Conservation (phyloP, 768 basidiomycete species). For the Dioszegia crocea region DNA sequence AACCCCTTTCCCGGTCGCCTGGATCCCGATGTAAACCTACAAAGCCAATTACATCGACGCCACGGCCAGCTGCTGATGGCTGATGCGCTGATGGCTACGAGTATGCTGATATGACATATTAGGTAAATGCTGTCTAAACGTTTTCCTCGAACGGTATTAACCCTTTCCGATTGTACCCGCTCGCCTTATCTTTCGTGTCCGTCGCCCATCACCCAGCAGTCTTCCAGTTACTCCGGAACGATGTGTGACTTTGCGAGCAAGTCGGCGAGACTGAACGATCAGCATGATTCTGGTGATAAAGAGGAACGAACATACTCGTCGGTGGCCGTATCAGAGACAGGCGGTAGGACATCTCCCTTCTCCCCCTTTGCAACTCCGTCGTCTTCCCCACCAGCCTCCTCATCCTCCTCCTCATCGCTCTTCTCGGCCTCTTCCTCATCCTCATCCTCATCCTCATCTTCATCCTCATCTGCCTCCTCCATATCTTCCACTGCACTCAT, state of each 20-base stretch:
- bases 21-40: conserved; percentile 4
- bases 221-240: conserved; percentile 20
- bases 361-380: conserved; percentile 23
- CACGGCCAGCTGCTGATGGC: not conserved
- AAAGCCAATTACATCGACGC: not conserved
- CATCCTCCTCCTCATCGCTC: conserved; percentile 22
- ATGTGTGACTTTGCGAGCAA: conserved; percentile 34
- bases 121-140: not conserved
- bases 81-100: too few species aligned
- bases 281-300: not conserved
- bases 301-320: conserved; percentile 33
- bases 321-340: conserved; percentile 30
- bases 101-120: not conserved
- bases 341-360: conserved; percentile 23
- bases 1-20: not conserved
- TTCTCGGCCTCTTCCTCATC: conserved; percentile 1
- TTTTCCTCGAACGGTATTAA: too few species aligned
- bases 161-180: too few species aligned
- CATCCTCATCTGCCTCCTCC: conserved; percentile 1
- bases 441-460: conserved; percentile 1
- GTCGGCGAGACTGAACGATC: conserved; percentile 36
- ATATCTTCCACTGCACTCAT: not conserved
- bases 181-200: too few species aligned
- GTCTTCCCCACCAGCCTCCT: conserved; percentile 25
- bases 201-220: too few species aligned